Evolutionary conservation across 75 land plant genomes (phyloP).

Genomic region (Azolla pinnata): DNA sequence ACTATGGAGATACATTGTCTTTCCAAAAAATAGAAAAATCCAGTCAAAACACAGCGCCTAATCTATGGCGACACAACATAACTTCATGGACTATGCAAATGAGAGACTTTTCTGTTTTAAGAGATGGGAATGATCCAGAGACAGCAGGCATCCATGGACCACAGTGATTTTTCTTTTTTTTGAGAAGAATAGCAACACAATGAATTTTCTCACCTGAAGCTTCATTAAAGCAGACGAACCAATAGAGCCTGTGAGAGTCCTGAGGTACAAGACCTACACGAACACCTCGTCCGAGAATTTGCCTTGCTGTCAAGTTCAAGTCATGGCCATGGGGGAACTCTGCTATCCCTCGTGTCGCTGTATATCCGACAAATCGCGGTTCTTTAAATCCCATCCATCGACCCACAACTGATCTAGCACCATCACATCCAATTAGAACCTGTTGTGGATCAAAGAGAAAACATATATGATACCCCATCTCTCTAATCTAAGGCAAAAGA

Average conservation of each 20-base stretch:
- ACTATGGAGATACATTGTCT: too few relatives aligned
- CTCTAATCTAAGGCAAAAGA: neutral
- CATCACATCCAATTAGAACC: constrained; percentile 94
- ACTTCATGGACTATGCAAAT: too few relatives aligned
- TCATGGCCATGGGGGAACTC: constrained; percentile 52
- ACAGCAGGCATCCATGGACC: too few relatives aligned
- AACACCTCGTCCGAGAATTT: constrained; percentile 70
- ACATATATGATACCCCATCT: neutral
- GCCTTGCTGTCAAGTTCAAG: constrained; percentile 36
- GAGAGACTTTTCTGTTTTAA: too few relatives aligned
- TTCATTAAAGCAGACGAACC: constrained; percentile 83
- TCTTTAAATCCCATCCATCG: constrained; percentile 82
- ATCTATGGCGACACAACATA: too few relatives aligned
- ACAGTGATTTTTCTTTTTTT: too few relatives aligned
- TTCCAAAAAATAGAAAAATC: too few relatives aligned
- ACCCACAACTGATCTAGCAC: constrained; percentile 67
- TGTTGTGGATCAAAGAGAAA: constrained; percentile 11
- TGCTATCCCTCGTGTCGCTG: constrained; percentile 70
- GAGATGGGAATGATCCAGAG: too few relatives aligned
- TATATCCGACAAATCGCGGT: constrained; percentile 67
- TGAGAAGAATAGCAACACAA: neutral
- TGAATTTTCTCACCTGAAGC: constrained; percentile 14
- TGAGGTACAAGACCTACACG: constrained; percentile 80
- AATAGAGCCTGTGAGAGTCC: constrained; percentile 63
- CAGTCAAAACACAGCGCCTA: too few relatives aligned